These are phyloP conservation scores for Monosporascus sp. DNA, from an alignment of 2,329 filamentous ascomycete species.

Conservation along the genomic window DNA sequence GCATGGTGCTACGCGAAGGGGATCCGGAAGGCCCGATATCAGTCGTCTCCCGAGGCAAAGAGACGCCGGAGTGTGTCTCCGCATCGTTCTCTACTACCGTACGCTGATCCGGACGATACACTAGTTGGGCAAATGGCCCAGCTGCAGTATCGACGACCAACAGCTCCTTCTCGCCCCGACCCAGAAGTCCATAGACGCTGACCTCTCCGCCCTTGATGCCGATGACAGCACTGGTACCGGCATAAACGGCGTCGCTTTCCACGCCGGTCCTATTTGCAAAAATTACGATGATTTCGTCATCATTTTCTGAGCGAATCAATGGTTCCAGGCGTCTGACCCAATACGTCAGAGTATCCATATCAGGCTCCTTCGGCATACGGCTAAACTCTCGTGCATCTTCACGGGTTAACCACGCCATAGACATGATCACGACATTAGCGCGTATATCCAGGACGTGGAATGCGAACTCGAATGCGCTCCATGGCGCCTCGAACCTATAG, in stretches of 20 bases:
- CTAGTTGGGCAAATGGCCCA: too few species aligned
- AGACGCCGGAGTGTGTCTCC: background rate
- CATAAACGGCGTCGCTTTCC: constrained; percentile 63
- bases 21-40: background rate
- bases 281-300: constrained; percentile 62
- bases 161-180: constrained; percentile 63
- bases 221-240: constrained; percentile 68
- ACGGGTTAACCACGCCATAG: constrained; percentile 73
- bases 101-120: background rate
- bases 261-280: constrained; percentile 68
- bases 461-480: constrained; percentile 45
- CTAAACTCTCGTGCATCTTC: constrained; percentile 43
- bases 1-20: background rate
- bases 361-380: constrained; percentile 51
- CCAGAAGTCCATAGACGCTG: constrained; percentile 63
- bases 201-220: constrained; percentile 61
- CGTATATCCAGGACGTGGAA: constrained; percentile 51
- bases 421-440: constrained; percentile 61
- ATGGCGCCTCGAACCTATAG: constrained; percentile 46
- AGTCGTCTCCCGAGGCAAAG: background rate
- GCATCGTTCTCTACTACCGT: background rate
- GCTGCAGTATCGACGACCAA: constrained; percentile 59
- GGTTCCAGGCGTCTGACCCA: constrained; percentile 71
- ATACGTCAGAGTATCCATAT: constrained; percentile 69
- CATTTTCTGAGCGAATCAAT: constrained; percentile 44